A percentile compares a stretch with the other conserved stretches of the same genome.
Evolutionary conservation across 345 rosid species (phyloP).

Genomic region (Sisymbrium irio): DNA sequence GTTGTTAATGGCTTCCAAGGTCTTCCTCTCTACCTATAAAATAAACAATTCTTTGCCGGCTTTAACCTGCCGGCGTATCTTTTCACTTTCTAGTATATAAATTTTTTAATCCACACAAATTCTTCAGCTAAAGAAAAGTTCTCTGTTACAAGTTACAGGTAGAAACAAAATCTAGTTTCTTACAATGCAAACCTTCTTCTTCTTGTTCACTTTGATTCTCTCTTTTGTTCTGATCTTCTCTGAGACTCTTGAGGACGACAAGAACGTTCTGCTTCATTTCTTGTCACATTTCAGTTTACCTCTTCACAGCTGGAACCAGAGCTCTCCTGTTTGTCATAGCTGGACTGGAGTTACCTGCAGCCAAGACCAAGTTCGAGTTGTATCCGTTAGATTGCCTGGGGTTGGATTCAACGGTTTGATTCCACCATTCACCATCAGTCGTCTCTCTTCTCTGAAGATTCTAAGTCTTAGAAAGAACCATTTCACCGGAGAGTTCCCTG

Average conservation of each 20-base stretch:
- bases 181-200: conserved; percentile 21
- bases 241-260: conserved; percentile 62
- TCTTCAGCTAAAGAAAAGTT: background rate
- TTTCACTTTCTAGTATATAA: background rate
- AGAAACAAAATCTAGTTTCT: conserved; percentile 27
- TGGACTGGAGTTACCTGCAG: conserved; percentile 87
- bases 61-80: conserved; percentile 27
- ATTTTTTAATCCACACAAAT: background rate
- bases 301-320: conserved; percentile 55
- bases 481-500: conserved; percentile 61
- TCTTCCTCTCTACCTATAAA: conserved; percentile 6
- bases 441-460: conserved; percentile 66
- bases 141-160: conserved; percentile 3
- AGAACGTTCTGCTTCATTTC: conserved; percentile 72
- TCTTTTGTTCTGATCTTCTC: conserved; percentile 36
- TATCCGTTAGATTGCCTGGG: conserved; percentile 77
- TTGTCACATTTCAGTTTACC: conserved; percentile 39
- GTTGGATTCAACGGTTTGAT: conserved; percentile 70
- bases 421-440: conserved; percentile 67
- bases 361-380: conserved; percentile 45
- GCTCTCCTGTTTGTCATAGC: conserved; percentile 46
- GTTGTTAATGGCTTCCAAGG: conserved; percentile 15
- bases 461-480: conserved; percentile 82
- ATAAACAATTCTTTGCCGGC: conserved; percentile 21
- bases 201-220: conserved; percentile 38